Evolutionary conservation across 805 yeast genomes (phyloP), one percentile per base, ranked within the genome.

Genomic region (Blastobotrys mokoenaii): DNA sequence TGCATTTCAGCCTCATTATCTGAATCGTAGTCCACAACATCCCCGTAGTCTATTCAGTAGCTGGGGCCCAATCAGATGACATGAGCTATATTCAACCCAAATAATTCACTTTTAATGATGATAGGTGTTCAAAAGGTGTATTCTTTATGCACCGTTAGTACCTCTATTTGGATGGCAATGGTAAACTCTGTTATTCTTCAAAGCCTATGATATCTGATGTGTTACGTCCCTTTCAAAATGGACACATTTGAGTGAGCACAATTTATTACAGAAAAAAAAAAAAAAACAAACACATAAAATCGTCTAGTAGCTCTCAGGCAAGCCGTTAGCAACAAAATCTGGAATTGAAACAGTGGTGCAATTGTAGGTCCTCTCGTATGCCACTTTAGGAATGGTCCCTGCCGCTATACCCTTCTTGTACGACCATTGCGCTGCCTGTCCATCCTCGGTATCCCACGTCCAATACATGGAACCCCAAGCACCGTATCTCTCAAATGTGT

Each of bases 361-460:
- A 39, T 53, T 57, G 42, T 40, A 53, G 12, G 55, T 43, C 22
- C 61, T 48, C 31, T 51, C 40, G 49, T 59, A 53, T 3, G 63
- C 62, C n/a, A 46, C 16, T 35, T 51, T 25, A n/a, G 65, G 64
- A 38, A 61, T 40, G n/a, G 58, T 54, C 2, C 63, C 63, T 3
- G 57, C 57, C 16, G 44, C 52, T 16, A 48, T 25, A 22, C 60
- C 62, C 41, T 58, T 53, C 43, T 59, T 57, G 39, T 60, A 62
- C 20, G 61, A 52, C 66, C 67, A 62, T 39, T 62, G 66, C 12
- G 59, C 46, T 8, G 63, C 45, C 9, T 44, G 49, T 9, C 46
- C 51, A 7, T 58, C 51, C 66, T 87, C 95, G 32, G 89, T 81
- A 67, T 84, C 84, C 84, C 88, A 87, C 59, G 83, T 79, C 96